Conservation (phyloP, 495 filamentous ascomycete species). For the Podospora pseudopauciseta region DNA sequence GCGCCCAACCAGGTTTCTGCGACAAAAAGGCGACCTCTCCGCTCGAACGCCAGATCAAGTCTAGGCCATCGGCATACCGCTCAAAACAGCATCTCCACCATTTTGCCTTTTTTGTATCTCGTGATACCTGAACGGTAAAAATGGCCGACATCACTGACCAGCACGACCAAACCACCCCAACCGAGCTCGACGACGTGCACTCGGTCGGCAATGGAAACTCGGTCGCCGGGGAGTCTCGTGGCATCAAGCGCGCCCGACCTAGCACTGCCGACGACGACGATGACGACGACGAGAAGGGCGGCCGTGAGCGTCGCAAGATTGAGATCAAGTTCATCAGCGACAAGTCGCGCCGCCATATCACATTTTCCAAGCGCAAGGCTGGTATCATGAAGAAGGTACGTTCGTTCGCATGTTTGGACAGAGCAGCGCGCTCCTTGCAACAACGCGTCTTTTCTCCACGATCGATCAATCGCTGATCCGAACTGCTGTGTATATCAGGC, state of each 20-base stretch:
- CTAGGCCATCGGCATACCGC: constrained; percentile 57
- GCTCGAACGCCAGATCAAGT: constrained; percentile 55
- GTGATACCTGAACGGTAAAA: constrained; percentile 47
- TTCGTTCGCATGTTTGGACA: constrained; percentile 32
- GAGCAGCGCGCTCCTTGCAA: constrained; percentile 16
- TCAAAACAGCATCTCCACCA: constrained; percentile 56
- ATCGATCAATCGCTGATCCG: constrained; percentile 28
- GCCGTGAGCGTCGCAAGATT: constrained; percentile 98
- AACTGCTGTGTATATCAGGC: constrained; percentile 55
- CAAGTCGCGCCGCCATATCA: constrained; percentile 99
- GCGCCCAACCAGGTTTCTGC: constrained; percentile 52
- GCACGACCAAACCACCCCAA: constrained; percentile 56
- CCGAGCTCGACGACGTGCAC: constrained; percentile 60
- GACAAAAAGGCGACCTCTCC: constrained; percentile 49
- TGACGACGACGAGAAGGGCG: constrained; percentile 96
- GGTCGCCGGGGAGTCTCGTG: constrained; percentile 62
- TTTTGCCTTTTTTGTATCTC: constrained; percentile 43
- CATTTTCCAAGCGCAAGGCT: constrained; percentile 99
- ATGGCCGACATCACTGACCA: constrained; percentile 63
- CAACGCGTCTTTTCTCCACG: neutral
- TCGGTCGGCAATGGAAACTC: constrained; percentile 59
- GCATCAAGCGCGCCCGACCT: constrained; percentile 85
- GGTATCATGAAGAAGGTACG: constrained; percentile 99
- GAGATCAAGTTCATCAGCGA: constrained; percentile 99
- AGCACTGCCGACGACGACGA: constrained; percentile 88